These are phyloP conservation scores for Alternaria alternata DNA, from an alignment of 2,329 filamentous ascomycete genomes.

Conservation along the genomic window DNA sequence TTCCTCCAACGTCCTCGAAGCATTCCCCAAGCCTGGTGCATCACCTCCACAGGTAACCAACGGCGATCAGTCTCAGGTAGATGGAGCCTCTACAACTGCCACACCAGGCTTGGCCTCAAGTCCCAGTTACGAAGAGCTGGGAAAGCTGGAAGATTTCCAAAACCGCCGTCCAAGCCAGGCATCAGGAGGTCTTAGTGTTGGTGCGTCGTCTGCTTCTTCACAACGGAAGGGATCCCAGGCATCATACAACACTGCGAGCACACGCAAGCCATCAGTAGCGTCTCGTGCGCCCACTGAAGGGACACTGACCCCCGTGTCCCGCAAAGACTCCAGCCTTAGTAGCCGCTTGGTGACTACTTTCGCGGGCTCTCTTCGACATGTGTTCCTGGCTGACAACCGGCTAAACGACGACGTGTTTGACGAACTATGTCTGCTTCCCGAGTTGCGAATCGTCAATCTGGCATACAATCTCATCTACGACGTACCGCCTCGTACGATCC, in stretches of 20 bases:
- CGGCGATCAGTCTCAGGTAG: conserved; percentile 41
- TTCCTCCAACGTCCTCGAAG: conserved; percentile 90
- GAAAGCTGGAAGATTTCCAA: conserved; percentile 68
- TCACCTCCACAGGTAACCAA: conserved; percentile 64
- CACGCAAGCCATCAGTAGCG: conserved; percentile 81
- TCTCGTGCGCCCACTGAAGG: conserved; percentile 70
- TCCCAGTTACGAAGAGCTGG: conserved; percentile 81
- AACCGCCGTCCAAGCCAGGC: conserved; percentile 83
- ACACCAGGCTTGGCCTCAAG: conserved; percentile 58
- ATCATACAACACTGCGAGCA: conserved; percentile 68
- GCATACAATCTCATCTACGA: conserved; percentile 96
- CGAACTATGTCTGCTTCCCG: conserved; percentile 80
- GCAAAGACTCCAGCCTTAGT: conserved; percentile 91
- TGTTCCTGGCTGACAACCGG: conserved; percentile 92
- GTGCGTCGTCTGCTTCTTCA: conserved; percentile 71
- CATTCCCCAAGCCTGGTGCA: conserved; percentile 84
- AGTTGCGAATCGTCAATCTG: conserved; percentile 87
- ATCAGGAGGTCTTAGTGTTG: conserved; percentile 75
- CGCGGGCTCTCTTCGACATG: conserved; percentile 80
- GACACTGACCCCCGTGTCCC: conserved; percentile 64
- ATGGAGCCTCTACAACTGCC: conserved; percentile 56
- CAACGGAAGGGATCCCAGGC: conserved; percentile 83
- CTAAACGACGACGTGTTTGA: conserved; percentile 96
- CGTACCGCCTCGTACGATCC: conserved; percentile 86
- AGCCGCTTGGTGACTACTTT: conserved; percentile 85